Conservation (phyloP, 1,139 yeast genomes). For the Geotrichum restrictum region DNA sequence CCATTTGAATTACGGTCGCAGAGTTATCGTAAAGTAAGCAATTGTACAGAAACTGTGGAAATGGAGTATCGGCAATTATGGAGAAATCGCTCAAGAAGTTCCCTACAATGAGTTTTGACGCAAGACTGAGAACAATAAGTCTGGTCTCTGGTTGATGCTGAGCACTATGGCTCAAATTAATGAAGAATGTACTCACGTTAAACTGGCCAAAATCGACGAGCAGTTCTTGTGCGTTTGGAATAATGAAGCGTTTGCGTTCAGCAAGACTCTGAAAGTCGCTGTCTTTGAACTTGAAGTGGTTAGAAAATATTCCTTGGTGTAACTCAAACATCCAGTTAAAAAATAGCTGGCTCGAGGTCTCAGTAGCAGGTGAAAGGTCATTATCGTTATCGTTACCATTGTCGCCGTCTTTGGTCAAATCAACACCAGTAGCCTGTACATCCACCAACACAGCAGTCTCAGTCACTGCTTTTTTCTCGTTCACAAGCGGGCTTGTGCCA, state of each 20-base stretch:
- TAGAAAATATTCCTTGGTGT: constrained; percentile 14
- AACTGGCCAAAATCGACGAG: constrained; percentile 42
- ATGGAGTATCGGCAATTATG: constrained; percentile 5
- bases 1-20: constrained; percentile 43
- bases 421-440: not conserved
- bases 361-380: constrained; percentile 14
- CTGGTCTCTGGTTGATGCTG: constrained; percentile 11
- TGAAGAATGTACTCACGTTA: constrained; percentile 2
- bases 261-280: constrained; percentile 17
- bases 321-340: constrained; percentile 25
- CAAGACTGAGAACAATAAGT: constrained; percentile 12
- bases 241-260: constrained; percentile 46
- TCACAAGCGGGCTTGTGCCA: constrained; percentile 30
- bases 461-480: no score
- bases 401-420: no score
- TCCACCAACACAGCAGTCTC: not conserved
- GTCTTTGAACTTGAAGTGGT: constrained; percentile 20
- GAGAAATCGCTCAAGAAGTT: constrained; percentile 5
- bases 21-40: constrained; percentile 48
- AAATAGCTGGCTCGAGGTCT: constrained; percentile 18
- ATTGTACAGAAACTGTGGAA: constrained; percentile 35
- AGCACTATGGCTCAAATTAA: constrained; percentile 6
- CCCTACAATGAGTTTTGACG: constrained; percentile 11
- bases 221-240: constrained; percentile 44
- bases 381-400: not conserved